Evolutionary conservation across 768 basidiomycete species (phyloP).

Genomic region (Termitomyces titanicus): DNA sequence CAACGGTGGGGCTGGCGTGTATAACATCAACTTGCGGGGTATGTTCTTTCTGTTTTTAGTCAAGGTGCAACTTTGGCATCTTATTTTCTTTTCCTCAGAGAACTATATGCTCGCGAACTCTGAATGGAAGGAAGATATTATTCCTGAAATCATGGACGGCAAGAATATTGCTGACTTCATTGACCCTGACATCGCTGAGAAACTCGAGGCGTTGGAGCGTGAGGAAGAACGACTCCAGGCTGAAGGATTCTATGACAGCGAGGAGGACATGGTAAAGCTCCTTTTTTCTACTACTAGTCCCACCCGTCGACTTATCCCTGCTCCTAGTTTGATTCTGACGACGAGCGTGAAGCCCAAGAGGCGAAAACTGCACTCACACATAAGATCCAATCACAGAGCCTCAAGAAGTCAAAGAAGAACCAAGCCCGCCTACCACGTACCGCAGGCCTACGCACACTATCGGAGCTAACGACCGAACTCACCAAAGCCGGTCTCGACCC

Average conservation of each 20-base stretch:
- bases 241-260: conserved; percentile 93
- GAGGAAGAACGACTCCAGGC: conserved; percentile 94
- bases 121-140: conserved; percentile 92
- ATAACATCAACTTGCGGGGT: conserved; percentile 90
- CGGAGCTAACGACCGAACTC: conserved; percentile 75
- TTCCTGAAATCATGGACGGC: conserved; percentile 99
- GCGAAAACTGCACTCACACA: conserved; percentile 54
- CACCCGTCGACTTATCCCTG: not conserved
- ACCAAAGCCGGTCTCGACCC: conserved; percentile 91
- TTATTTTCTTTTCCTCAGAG: conserved; percentile 47
- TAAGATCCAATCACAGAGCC: conserved; percentile 69
- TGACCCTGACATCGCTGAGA: conserved; percentile 95
- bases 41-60: conserved; percentile 24
- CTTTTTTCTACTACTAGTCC: not conserved
- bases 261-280: conserved; percentile 73
- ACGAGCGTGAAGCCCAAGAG: conserved; percentile 75
- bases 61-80: too few species aligned
- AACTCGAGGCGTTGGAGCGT: conserved; percentile 93
- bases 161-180: conserved; percentile 99
- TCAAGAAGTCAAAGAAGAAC: conserved; percentile 90
- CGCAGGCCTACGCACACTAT: conserved; percentile 65
- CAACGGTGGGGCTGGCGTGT: conserved; percentile 88
- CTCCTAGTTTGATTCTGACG: conserved; percentile 56
- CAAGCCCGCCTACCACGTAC: conserved; percentile 73
- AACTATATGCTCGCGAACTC: conserved; percentile 85